These are phyloP conservation scores for Lactarius tabidus DNA, from an alignment of 768 basidiomycete genomes.

Conservation along the genomic window DNA sequence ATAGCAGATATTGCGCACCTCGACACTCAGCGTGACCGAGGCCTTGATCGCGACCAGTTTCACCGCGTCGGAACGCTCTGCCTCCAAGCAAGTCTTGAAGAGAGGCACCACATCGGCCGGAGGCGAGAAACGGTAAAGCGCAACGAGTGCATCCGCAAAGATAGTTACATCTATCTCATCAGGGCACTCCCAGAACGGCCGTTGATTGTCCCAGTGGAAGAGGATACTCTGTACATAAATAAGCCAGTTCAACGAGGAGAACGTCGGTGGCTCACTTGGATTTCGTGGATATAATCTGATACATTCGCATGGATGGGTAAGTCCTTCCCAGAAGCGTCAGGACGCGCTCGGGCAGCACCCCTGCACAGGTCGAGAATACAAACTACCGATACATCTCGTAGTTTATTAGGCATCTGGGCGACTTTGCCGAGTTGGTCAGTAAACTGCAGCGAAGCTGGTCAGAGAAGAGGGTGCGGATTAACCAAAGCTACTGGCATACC, in stretches of 20 bases:
- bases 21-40: constrained; percentile 59
- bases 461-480: constrained; percentile 1
- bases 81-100: constrained; percentile 62
- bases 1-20: constrained; percentile 42
- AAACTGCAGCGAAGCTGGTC: constrained; percentile 42
- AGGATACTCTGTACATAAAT: constrained; percentile 28
- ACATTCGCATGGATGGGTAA: constrained; percentile 61
- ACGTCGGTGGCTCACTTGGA: constrained; percentile 50
- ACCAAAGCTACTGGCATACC: constrained; percentile 10
- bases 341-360: constrained; percentile 51
- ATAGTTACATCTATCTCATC: constrained; percentile 76
- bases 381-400: constrained; percentile 62
- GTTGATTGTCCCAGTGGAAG: constrained; percentile 34
- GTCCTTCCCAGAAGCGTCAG: constrained; percentile 43
- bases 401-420: constrained; percentile 44
- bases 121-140: constrained; percentile 66
- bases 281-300: constrained; percentile 70
- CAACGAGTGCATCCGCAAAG: constrained; percentile 69
- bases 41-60: constrained; percentile 77
- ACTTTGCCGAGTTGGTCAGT: constrained; percentile 54
- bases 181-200: constrained; percentile 63
- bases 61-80: constrained; percentile 75
- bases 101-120: constrained; percentile 55
- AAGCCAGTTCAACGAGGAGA: constrained; percentile 26
- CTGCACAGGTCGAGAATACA: constrained; percentile 77